A percentile compares a stretch with the other conserved stretches of the same genome.
These are phyloP conservation scores for Penicillium concentricum DNA, from an alignment of 2,329 filamentous ascomycete genomes.

Conservation along the genomic window DNA sequence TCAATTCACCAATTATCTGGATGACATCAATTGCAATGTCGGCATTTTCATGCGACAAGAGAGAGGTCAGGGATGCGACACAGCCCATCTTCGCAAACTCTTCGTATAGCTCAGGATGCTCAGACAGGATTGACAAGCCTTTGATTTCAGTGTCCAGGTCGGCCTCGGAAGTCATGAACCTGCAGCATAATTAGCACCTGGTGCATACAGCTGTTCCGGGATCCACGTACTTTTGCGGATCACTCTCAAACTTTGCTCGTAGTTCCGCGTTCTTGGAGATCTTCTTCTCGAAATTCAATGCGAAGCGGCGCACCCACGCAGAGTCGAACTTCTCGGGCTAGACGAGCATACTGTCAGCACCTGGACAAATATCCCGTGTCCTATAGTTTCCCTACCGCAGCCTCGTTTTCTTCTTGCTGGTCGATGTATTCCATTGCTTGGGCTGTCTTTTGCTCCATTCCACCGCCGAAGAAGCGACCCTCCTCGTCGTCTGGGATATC, in stretches of 20 bases:
- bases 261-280: conserved; percentile 89
- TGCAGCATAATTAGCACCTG: conserved; percentile 26
- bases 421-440: conserved; percentile 89
- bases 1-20: conserved; percentile 85
- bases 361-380: neutral
- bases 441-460: conserved; percentile 76
- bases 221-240: conserved; percentile 65
- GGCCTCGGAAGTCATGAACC: conserved; percentile 78
- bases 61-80: conserved; percentile 69
- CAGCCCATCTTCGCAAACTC: conserved; percentile 77
- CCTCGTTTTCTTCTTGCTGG: conserved; percentile 56
- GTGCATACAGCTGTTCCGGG: neutral
- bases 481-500: conserved; percentile 76
- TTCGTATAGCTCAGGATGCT: conserved; percentile 78
- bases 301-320: conserved; percentile 78
- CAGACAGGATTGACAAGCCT: conserved; percentile 77
- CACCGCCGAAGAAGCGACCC: conserved; percentile 92
- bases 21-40: conserved; percentile 92
- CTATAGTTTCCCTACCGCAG: conserved; percentile 34
- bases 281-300: conserved; percentile 81
- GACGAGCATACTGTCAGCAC: conserved; percentile 22
- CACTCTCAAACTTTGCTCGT: conserved; percentile 76
- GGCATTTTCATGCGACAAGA: conserved; percentile 92
- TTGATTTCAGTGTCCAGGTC: conserved; percentile 89
- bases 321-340: conserved; percentile 74